Base-by-base conservation (phyloP, 2,329 filamentous ascomycete genomes). In the Zasmidium angulare region DNA sequence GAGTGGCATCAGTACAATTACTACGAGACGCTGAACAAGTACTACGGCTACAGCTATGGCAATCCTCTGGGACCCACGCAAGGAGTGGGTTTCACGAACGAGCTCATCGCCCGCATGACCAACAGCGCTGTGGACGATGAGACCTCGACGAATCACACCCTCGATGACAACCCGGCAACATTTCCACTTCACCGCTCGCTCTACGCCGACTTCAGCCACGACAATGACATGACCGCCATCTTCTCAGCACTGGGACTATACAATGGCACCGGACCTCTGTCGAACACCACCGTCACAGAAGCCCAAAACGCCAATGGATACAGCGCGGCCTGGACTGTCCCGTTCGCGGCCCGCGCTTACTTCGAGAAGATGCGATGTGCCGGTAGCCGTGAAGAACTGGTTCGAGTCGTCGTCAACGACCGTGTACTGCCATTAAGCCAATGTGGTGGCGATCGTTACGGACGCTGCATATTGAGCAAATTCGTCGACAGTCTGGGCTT, bases 171-270 rank as follows among this genome's bases (percentile, higher is more conserved):
- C 59, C 76, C 82, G 0, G 71, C 75, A 6, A 93, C 89, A 0
- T 97, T 96, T 69, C 92, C 93, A 0, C 77, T 96, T 0, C 81
- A 76, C 22, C 73, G 74, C 26, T 68, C 83, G 11, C 76, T 96
- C 1, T 97, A 96, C 70, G 92, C 91, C 0, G 93, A 97, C 75
- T 96, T 97, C 71, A 90, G 87, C 63, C 93, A 97, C 75, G 93
- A 97, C 75, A 96, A 96, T 73, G 87, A 89, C 71, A 91, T 97
- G 86, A 85, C 84, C 26, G 83, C 84, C 7, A 85, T 96, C 6
- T 89, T 89, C 71, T 86, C 86, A 3, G 91, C 91, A 0, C 71
- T 97, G 63, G 90, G 91, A 0, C 77, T 96, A 23, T 96, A 91
- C 76, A 89, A 92, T 66, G 76, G 75, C 47, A 90, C 86, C 0